Evolutionary conservation across 768 basidiomycete genomes (phyloP).

Genomic region (Russula lepida): DNA sequence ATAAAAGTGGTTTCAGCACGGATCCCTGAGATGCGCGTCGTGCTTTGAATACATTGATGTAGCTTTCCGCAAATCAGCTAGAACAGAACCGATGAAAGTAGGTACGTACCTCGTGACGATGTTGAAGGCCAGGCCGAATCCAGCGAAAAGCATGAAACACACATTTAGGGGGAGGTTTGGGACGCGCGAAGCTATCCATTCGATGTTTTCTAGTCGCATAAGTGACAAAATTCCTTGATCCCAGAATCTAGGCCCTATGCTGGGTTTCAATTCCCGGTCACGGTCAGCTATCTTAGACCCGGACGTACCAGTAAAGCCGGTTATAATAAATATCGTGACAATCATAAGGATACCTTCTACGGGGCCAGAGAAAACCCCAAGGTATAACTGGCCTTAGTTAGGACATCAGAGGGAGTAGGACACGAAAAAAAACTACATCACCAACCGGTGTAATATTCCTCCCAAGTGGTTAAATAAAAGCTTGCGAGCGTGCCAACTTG

Average conservation of each 20-base stretch:
- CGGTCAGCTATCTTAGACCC: background rate
- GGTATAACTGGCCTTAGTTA: conserved; percentile 66
- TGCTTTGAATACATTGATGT: conserved; percentile 70
- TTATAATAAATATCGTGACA: conserved; percentile 62
- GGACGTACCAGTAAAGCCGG: conserved; percentile 65
- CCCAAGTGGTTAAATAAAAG: conserved; percentile 73
- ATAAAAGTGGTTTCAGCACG: conserved; percentile 49
- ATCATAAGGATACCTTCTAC: conserved; percentile 94
- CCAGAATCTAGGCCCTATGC: conserved; percentile 71
- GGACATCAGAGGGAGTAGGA: background rate
- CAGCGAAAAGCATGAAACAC: conserved; percentile 77
- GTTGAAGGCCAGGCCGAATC: conserved; percentile 65
- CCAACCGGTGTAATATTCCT: conserved; percentile 80
- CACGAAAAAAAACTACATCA: background rate
- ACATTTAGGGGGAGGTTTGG: conserved; percentile 77
- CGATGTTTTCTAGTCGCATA: conserved; percentile 44
- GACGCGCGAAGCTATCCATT: conserved; percentile 37
- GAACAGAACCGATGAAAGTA: background rate
- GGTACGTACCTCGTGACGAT: conserved; percentile 55
- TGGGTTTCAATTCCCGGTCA: background rate
- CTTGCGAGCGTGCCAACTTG: conserved; percentile 62
- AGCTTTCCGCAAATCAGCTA: conserved; percentile 37
- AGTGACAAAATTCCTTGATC: conserved; percentile 59
- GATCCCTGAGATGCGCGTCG: conserved; percentile 36
- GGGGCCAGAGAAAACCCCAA: conserved; percentile 90